Conservation (phyloP, 106 monocot genomes). For the Dioscorea dumetorum region DNA sequence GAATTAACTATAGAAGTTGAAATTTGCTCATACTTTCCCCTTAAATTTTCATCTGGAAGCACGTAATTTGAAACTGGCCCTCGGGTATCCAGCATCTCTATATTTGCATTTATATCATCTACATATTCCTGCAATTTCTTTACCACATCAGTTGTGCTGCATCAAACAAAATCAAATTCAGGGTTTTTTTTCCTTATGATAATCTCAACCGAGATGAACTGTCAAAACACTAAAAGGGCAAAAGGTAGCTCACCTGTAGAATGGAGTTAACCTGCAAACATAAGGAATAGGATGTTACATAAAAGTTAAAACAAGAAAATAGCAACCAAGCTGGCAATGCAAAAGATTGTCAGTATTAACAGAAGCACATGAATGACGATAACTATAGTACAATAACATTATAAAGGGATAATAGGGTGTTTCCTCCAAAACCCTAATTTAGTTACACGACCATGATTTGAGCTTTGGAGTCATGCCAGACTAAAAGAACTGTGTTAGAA, state of each 20-base stretch:
- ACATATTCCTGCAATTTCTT: conserved; percentile 93
- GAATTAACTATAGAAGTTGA: neutral
- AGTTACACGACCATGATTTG: too few relatives aligned
- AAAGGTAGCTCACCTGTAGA: conserved; percentile 56
- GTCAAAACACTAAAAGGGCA: too few relatives aligned
- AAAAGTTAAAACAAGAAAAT: neutral
- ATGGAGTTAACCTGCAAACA: conserved; percentile 88
- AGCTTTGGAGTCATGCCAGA: too few relatives aligned
- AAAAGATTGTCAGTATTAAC: too few relatives aligned
- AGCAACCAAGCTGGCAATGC: too few relatives aligned
- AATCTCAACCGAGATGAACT: neutral
- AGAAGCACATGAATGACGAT: too few relatives aligned
- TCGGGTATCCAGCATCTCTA: conserved; percentile 67
- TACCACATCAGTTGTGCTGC: conserved; percentile 65
- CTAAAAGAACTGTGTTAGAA: too few relatives aligned
- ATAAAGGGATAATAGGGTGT: too few relatives aligned
- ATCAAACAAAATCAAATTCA: conserved; percentile 7
- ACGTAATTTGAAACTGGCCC: conserved; percentile 92
- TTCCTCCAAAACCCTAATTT: too few relatives aligned
- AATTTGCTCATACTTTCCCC: conserved; percentile 50
- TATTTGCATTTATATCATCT: conserved; percentile 81
- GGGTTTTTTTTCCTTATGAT: neutral
- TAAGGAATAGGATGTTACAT: conserved; percentile 8
- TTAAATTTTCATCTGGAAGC: conserved; percentile 85
- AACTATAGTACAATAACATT: too few relatives aligned